Evolutionary conservation across 1,284 basidiomycete species (phyloP).

Genomic region (Sanghuangporus baumii): DNA sequence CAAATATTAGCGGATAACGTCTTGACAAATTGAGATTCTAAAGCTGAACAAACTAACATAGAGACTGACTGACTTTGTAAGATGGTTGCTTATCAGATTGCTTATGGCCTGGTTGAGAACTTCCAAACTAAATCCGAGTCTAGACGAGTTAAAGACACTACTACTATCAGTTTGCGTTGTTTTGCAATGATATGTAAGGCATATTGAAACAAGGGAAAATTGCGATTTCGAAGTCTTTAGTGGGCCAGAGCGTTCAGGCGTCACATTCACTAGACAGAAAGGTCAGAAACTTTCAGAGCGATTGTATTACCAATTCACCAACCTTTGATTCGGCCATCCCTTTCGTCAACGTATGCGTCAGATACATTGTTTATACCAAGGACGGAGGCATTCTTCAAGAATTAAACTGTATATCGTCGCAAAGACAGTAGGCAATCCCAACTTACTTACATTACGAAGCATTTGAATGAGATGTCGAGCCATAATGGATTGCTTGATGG

Average conservation of each 20-base stretch:
- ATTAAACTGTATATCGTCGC: constrained; percentile 2
- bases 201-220: constrained; percentile 15
- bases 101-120: constrained; percentile 47
- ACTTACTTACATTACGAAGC: constrained; percentile 48
- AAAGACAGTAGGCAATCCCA: neutral
- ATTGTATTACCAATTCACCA: constrained; percentile 13
- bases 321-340: constrained; percentile 41
- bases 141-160: constrained; percentile 14
- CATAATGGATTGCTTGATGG: constrained; percentile 45
- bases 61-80: constrained; percentile 45
- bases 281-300: too few relatives aligned
- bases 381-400: constrained; percentile 45
- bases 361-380: constrained; percentile 56
- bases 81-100: constrained; percentile 50
- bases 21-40: constrained; percentile 30
- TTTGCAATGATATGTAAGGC: constrained; percentile 16
- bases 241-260: constrained; percentile 35
- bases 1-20: constrained; percentile 71
- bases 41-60: neutral
- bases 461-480: constrained; percentile 44
- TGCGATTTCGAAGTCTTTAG: neutral
- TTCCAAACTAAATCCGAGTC: constrained; percentile 45
- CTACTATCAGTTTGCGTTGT: neutral
- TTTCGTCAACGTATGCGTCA: constrained; percentile 38
- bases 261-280: constrained; percentile 37